Base-by-base conservation (phyloP, 2,329 filamentous ascomycete genomes). In the Chaetomium sp. region DNA sequence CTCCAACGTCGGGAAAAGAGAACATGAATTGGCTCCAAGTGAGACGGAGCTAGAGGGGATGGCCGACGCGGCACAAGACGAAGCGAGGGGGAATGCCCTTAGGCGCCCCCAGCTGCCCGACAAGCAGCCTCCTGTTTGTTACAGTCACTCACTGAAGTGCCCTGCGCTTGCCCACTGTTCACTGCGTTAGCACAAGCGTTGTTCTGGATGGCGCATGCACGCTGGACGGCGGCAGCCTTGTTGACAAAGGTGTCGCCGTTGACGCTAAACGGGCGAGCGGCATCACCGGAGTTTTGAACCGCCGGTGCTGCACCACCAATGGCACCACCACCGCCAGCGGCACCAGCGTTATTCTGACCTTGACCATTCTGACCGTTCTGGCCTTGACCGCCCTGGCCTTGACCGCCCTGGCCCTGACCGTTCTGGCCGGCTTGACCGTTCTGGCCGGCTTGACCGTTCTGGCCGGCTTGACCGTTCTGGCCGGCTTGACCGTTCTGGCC, bases 131-230 rank as follows among this genome's bases (percentile, higher is more conserved):
- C 73, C 69, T 87, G 84, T 4, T 70, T 64, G 59, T 77, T 72
- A 71, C 84, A 87, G 54, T 84, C 76, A n/a, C 65, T 59, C 34
- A 78, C 68, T 3, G 69, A 71, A 56, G 73, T 66, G 42, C 73
- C 73, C 3, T 65, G 61, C 11, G 72, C 62, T 50, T 68, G 56
- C 19, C 81, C 79, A 10, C 70, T 63, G 67, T 85, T 86, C 55
- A 78, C 79, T 34, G 76, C 76, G 59, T 82, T 71, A 10, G 78
- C 72, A 64, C 84, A 87, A 3, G 67, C 70, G 63, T 85, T 86
- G 71, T 82, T 79, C 71, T 86, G 81, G 56, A 84, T 77, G 58
- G 82, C 77, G 66, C 84, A 87, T 38, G 81, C 78, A 47, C 84
- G 75, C 69, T 84, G 77, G 42, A 79, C 70, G 19, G 84, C 84